These are phyloP conservation scores for Anthoceros angustus DNA, from an alignment of 225 moss, liverwort and hornwort genomes.

Conservation along the genomic window DNA sequence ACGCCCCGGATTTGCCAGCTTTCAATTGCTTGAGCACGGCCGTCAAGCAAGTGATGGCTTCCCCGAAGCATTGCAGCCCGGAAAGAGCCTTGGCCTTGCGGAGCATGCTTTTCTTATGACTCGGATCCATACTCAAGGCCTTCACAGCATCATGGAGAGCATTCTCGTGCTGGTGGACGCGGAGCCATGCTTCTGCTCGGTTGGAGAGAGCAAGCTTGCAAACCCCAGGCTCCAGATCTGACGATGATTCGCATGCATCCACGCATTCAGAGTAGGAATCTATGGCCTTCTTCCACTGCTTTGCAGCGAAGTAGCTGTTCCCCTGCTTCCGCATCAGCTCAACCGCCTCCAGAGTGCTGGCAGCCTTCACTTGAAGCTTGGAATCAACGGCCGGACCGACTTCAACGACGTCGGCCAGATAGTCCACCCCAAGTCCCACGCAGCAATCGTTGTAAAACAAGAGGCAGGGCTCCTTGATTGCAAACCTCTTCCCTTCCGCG, in stretches of 20 bases:
- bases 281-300: not conserved
- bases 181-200: slow-evolving; percentile 15
- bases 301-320: not conserved
- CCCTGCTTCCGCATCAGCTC: not conserved
- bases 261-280: not conserved
- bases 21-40: not conserved
- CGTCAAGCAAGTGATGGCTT: not conserved
- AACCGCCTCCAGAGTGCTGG: not conserved
- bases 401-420: not conserved
- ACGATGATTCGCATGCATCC: not conserved
- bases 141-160: slow-evolving; percentile 14
- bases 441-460: not conserved
- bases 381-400: no score
- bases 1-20: not conserved
- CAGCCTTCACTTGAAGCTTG: not conserved
- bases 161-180: slow-evolving; percentile 10
- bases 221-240: not conserved
- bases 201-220: slow-evolving; percentile 9
- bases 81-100: slow-evolving; percentile 15
- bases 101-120: slow-evolving; percentile 8
- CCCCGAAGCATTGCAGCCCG: slow-evolving; percentile 8
- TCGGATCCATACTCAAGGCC: slow-evolving; percentile 10
- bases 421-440: not conserved
- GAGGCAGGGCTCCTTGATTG: not conserved
- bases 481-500: not conserved